A percentile compares a stretch with the other conserved stretches of the same genome.
phyloP scores from a whole-genome alignment of 2,329 filamentous ascomycete genomes.

The Colletotrichum sp. region DNA sequence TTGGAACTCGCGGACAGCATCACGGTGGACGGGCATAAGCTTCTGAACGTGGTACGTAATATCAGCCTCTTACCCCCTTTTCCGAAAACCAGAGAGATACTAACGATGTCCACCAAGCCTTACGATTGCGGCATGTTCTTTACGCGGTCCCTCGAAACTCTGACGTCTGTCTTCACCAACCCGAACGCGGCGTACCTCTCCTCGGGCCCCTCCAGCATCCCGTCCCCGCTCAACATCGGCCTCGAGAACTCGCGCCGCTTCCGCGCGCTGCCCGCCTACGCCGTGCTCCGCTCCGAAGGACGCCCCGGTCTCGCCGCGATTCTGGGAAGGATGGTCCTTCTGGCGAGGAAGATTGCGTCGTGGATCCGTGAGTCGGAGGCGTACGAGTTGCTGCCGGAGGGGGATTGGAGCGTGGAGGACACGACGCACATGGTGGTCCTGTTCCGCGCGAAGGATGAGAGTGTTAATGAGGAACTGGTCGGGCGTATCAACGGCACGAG shows the following conservation, averaged over 20 bases:
- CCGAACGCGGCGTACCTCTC: slow-evolving; percentile 83
- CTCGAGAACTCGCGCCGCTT: slow-evolving; percentile 93
- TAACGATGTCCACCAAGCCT: slow-evolving; percentile 51
- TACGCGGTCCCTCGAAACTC: slow-evolving; percentile 64
- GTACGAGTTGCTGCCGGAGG: slow-evolving; percentile 71
- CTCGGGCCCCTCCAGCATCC: slow-evolving; percentile 52
- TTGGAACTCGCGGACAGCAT: slow-evolving; percentile 88
- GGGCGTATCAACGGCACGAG: slow-evolving; percentile 74
- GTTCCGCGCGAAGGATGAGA: slow-evolving; percentile 70
- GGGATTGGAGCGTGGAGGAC: slow-evolving; percentile 46
- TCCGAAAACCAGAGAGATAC: neutral
- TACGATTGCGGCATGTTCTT: slow-evolving; percentile 95
- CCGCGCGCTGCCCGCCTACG: slow-evolving; percentile 88
- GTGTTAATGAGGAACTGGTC: slow-evolving; percentile 70
- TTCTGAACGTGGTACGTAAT: slow-evolving; percentile 79
- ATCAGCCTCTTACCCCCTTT: neutral
- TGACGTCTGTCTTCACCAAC: slow-evolving; percentile 76
- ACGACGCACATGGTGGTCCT: slow-evolving; percentile 69
- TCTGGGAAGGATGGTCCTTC: slow-evolving; percentile 72
- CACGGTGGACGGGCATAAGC: slow-evolving; percentile 84
- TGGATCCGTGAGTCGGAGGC: slow-evolving; percentile 65
- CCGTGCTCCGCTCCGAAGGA: slow-evolving; percentile 78
- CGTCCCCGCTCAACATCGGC: slow-evolving; percentile 85
- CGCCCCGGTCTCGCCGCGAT: slow-evolving; percentile 70
- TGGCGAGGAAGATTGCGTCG: slow-evolving; percentile 71